Evolutionary conservation across 2,329 filamentous ascomycete species (phyloP), one percentile per base, ranked within the genome.

Genomic region (Sporothrix brasiliensis): DNA sequence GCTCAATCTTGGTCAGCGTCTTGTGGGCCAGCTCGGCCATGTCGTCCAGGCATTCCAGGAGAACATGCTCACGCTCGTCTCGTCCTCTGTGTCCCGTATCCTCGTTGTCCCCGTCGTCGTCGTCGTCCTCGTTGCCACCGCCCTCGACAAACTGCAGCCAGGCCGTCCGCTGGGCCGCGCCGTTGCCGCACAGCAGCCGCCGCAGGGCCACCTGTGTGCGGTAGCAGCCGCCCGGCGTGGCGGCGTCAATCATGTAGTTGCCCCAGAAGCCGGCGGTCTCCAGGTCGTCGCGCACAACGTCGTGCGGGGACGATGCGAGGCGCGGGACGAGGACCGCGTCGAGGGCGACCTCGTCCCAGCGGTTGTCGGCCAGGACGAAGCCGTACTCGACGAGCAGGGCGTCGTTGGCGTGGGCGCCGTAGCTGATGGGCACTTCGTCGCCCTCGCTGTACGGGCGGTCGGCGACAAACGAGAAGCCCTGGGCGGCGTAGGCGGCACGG

Each of bases 381-480:
- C 84, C 84, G 73, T 86, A 93, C 78, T 93, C 90, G 1, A 87
- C 84, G 1, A 93, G 84, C n/a, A 93, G 80, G 74, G 91, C 90
- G 76, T 93, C 91, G 74, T 92, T 91, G 49, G 85, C 85, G 76
- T 93, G 91, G 0, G 84, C 78, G 6, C 91, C 91, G 74, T 93
- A 93, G 30, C 86, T 87, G 41, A 91, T 87, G 74, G 85, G 87
- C 2, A 93, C 80, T 79, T 93, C 91, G 41, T 89, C 86, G n/a
- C 87, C 88, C 1, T 78, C 75, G 1, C 77, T 77, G 75, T 90
- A 88, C 1, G 79, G 76, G 2, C 80, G 78, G 69, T 84, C 79
- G 10, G 87, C 83, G 21, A 79, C 83, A 65, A 91, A 82, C 24
- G 81, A 82, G 78, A 88, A 91, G 16, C 84, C 85, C 2, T 79